phyloP scores from a whole-genome alignment of 192 early-diverging fungal species.

The Obelidium mucronatum region DNA sequence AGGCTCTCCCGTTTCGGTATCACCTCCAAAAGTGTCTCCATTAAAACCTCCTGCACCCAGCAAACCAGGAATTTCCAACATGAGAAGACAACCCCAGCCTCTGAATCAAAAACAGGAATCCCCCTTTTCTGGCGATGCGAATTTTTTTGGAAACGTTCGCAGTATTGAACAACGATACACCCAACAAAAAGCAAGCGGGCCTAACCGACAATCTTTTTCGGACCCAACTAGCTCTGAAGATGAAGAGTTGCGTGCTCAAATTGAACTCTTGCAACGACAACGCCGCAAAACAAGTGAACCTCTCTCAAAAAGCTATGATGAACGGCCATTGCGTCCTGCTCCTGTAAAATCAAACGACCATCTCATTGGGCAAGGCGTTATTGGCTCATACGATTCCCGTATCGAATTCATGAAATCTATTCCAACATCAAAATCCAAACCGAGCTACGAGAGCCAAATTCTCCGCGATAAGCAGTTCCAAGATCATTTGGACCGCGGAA shows the following conservation, averaged over 20 bases:
- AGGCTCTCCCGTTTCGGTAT: not conserved
- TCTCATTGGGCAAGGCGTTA: conserved; percentile 1
- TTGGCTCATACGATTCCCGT: not conserved
- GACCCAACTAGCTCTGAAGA: not conserved
- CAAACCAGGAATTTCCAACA: not conserved
- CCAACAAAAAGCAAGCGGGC: not conserved
- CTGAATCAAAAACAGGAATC: not conserved
- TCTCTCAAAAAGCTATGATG: not conserved
- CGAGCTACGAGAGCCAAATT: conserved; percentile 8
- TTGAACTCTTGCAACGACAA: not conserved
- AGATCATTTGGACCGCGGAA: not conserved
- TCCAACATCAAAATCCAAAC: not conserved
- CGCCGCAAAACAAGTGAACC: too few relatives aligned
- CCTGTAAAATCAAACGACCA: not conserved
- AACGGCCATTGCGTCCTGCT: not conserved
- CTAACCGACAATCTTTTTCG: not conserved
- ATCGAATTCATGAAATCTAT: not conserved
- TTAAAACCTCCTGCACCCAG: not conserved
- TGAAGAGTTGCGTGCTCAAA: not conserved
- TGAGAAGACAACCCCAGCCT: not conserved
- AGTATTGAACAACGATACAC: not conserved
- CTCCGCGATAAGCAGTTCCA: conserved; percentile 12
- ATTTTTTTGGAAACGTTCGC: not conserved
- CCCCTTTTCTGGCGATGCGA: not conserved
- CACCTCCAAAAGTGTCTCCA: not conserved